phyloP scores from a whole-genome alignment of 306 rosid species.

The Ceratonia siliqua region DNA sequence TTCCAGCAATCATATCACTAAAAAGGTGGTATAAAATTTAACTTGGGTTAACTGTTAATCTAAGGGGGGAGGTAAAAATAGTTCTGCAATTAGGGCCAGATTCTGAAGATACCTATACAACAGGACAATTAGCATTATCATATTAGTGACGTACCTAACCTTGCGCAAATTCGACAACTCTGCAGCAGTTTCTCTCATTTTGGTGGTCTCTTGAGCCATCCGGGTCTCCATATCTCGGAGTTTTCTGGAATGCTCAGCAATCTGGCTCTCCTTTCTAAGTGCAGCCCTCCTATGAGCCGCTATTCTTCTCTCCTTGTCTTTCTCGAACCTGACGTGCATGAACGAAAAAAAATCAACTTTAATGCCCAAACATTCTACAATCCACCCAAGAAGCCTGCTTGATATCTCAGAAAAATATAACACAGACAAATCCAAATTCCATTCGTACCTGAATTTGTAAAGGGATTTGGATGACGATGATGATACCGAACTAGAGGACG shows the following conservation, averaged over 20 bases:
- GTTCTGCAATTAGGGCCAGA: background rate
- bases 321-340: conserved; percentile 53
- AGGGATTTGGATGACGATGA: conserved; percentile 44
- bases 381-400: background rate
- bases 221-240: conserved; percentile 44
- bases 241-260: conserved; percentile 59
- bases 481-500: conserved; percentile 10
- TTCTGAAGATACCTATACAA: background rate
- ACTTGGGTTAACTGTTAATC: background rate
- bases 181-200: conserved; percentile 35
- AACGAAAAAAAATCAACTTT: background rate
- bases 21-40: conserved; percentile 15
- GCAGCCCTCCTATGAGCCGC: conserved; percentile 59
- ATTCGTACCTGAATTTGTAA: conserved; percentile 51
- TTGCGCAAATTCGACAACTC: conserved; percentile 60
- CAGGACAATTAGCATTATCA: background rate
- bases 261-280: conserved; percentile 72
- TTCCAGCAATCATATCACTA: background rate
- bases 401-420: background rate
- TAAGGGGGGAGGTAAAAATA: background rate
- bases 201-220: conserved; percentile 44
- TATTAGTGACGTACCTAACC: conserved; percentile 47
- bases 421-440: background rate
- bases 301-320: conserved; percentile 53
- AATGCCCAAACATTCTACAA: background rate